A percentile compares a stretch with the other conserved stretches of the same genome.
phyloP scores from a whole-genome alignment of 2,329 filamentous ascomycete species.

The Dactylonectria macrodidyma region DNA sequence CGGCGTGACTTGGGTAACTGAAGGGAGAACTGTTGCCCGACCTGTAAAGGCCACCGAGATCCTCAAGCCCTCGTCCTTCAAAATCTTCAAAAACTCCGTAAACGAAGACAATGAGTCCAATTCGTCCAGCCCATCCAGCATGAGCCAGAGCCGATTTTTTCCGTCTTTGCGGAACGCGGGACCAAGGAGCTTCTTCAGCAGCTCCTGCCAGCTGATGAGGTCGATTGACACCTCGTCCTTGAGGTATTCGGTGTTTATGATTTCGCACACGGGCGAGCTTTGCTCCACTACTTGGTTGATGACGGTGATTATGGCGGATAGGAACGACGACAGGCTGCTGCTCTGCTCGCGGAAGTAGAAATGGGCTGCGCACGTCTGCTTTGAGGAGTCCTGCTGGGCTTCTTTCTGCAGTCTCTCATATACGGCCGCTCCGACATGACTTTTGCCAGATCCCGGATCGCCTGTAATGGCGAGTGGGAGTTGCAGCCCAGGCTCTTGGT shows the following conservation, averaged over 20 bases:
- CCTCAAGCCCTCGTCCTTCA: constrained; percentile 43
- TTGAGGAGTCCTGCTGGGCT: constrained; percentile 32
- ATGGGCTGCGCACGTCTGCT: constrained; percentile 46
- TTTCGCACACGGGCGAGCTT: constrained; percentile 49
- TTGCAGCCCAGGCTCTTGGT: constrained; percentile 16
- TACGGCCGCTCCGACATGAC: constrained; percentile 46
- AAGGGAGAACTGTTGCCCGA: constrained; percentile 29
- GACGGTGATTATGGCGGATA: constrained; percentile 46
- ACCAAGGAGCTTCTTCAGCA: constrained; percentile 43
- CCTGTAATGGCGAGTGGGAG: constrained; percentile 49
- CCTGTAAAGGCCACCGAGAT: constrained; percentile 49
- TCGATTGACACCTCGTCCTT: constrained; percentile 41
- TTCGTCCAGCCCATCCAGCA: constrained; percentile 55
- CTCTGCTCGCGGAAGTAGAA: constrained; percentile 57
- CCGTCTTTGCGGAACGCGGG: constrained; percentile 41
- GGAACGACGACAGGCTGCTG: constrained; percentile 39
- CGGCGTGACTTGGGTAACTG: constrained; percentile 25
- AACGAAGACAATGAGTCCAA: constrained; percentile 33
- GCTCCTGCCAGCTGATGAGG: constrained; percentile 32
- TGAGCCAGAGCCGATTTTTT: constrained; percentile 43
- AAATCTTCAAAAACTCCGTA: constrained; percentile 41
- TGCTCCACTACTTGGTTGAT: constrained; percentile 51
- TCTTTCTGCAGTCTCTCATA: constrained; percentile 39
- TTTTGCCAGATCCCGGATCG: constrained; percentile 52
- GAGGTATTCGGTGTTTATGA: constrained; percentile 46